Base-by-base conservation (phyloP, 345 rosid species). In the Euphorbia tirucalli region DNA sequence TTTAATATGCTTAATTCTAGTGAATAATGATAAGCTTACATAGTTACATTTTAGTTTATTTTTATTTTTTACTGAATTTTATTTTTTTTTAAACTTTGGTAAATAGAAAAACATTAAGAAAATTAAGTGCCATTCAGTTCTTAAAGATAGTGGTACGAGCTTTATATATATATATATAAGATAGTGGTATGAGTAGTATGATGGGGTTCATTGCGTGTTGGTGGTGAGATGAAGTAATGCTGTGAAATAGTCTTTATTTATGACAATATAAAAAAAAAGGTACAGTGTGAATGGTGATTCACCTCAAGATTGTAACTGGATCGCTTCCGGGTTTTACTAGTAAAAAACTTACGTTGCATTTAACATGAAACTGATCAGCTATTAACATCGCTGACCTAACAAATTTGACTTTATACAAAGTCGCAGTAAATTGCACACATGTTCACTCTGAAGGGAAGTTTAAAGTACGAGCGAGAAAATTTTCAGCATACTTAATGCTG, bases 401-500 rank as follows among this genome's bases (percentile, higher is more conserved):
- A 37, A 25, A 48, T 35, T 61, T 60, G 72, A 48, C 68, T 32
- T 54, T 39, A 32, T 43, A n/a, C n/a, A 27, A 24, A 27, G 24
- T 57, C 21, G 15, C 24, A 10, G 25, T 2, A 32, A 0, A 22
- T 21, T 21, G 49, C 43, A 31, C 7, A 30, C 7, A 46, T 44
- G 32, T 44, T 48, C 10, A 46, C 63, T 55, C 30, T 59, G 43
- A 31, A 60, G 49, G 66, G 49, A 31, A 24, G 11, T 43, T 28
- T 27, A 30, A 19, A 10, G 67, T 11, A n/a, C 2, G 7, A 13
- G 25, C 15, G 5, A 57, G 64, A 11, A 22, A 48, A 15, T 1
- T 7, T 28, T 28, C 7, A 27, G 25, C 30, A 31, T 55, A 43
- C 78, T 63, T 13, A 44, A 70, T 66, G 64, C 75, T 30, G 85